These are phyloP conservation scores for Hyphopichia pseudoburtonii DNA, from an alignment of 1,139 yeast genomes.

Conservation along the genomic window DNA sequence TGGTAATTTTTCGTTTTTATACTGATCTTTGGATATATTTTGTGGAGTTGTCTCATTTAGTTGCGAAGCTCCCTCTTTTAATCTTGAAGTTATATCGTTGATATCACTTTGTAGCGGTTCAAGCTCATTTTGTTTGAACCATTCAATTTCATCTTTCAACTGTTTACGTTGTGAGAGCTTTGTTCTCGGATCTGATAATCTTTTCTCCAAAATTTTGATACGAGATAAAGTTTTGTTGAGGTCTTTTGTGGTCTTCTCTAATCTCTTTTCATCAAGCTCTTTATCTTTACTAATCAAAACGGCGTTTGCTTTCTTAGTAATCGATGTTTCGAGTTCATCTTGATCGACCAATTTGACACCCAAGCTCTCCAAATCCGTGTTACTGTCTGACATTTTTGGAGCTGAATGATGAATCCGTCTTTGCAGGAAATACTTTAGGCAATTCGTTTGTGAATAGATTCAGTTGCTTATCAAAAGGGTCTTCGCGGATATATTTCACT, in stretches of 20 bases:
- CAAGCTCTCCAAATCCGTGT: constrained; percentile 20
- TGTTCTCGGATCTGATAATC: constrained; percentile 53
- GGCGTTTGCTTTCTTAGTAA: constrained; percentile 68
- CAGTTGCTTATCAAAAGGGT: too few species aligned
- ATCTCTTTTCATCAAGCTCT: constrained; percentile 72
- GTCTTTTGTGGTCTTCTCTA: constrained; percentile 60
- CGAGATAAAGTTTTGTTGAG: constrained; percentile 43
- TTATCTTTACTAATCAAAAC: constrained; percentile 60
- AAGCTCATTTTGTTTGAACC: constrained; percentile 53
- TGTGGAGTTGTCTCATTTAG: constrained; percentile 12
- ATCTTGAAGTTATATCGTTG: constrained; percentile 60
- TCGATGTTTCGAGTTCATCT: constrained; percentile 65
- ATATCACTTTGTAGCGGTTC: constrained; percentile 58
- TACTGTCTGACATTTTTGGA: constrained; percentile 8
- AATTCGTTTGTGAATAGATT: too few species aligned
- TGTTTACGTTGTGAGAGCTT: constrained; percentile 66
- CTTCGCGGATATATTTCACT: too few species aligned
- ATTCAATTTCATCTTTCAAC: constrained; percentile 54
- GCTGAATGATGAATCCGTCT: too few species aligned
- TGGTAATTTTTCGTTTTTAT: constrained; percentile 35
- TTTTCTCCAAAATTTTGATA: constrained; percentile 45
- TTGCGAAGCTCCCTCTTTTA: constrained; percentile 31
- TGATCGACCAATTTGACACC: constrained; percentile 65
- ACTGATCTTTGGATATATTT: not conserved
- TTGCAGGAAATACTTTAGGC: too few species aligned